A percentile compares a stretch with the other conserved stretches of the same genome.
phyloP scores from a whole-genome alignment of 1,284 basidiomycete species.

The Cutaneotrichosporon mucoides region DNA sequence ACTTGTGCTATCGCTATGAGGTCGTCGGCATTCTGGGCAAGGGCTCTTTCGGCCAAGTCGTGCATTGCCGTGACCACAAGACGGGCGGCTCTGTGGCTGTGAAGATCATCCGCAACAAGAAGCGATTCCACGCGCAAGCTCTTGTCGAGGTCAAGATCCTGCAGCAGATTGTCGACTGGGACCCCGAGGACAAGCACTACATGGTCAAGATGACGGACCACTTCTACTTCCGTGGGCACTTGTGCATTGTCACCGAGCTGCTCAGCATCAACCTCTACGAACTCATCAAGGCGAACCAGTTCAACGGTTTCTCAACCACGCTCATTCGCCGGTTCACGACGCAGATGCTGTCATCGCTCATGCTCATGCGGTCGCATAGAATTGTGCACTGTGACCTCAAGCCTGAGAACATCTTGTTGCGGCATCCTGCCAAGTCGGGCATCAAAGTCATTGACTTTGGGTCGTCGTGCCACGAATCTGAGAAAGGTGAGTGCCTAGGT shows the following conservation, averaged over 20 bases:
- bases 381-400: conserved; percentile 99
- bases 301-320: conserved; percentile 90
- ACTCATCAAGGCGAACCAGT: conserved; percentile 97
- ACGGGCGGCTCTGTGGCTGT: conserved; percentile 96
- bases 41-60: conserved; percentile 96
- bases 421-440: conserved; percentile 90
- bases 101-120: conserved; percentile 99
- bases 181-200: conserved; percentile 91
- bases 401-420: conserved; percentile 95
- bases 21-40: conserved; percentile 89
- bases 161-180: conserved; percentile 95
- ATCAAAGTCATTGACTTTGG: conserved; percentile 99
- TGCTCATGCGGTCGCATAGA: conserved; percentile 90
- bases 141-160: conserved; percentile 98
- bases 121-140: conserved; percentile 97
- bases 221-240: conserved; percentile 95
- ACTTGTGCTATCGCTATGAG: conserved; percentile 95
- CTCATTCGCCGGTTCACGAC: conserved; percentile 94
- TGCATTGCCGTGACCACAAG: conserved; percentile 92
- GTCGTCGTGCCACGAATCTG: conserved; percentile 96
- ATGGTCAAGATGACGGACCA: conserved; percentile 99
- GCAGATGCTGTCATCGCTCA: conserved; percentile 88
- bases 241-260: conserved; percentile 98
- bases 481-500: conserved; percentile 70
- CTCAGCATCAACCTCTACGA: conserved; percentile 99